Percentiles rank a stretch among this genome's conserved stretches.
Evolutionary conservation across 208 protist genomes (phyloP).

Genomic region (Leishmania amazonensis): DNA sequence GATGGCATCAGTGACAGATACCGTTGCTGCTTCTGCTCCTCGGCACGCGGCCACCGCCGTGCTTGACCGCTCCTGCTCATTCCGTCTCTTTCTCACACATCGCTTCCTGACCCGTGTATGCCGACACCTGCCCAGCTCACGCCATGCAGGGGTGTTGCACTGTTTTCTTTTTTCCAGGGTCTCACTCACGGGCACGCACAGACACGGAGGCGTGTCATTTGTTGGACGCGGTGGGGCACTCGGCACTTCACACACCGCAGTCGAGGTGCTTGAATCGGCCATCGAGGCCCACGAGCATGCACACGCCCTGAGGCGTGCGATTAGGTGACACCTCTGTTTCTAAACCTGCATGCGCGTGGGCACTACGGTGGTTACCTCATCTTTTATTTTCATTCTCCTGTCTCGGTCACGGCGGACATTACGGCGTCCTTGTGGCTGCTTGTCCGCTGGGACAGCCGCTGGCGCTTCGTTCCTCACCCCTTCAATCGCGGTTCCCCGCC

Average conservation of each 20-base stretch:
- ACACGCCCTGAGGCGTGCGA: background rate
- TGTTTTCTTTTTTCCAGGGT: background rate
- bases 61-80: background rate
- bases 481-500: background rate
- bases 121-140: background rate
- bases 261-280: background rate
- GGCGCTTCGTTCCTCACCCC: background rate
- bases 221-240: background rate
- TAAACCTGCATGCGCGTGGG: background rate
- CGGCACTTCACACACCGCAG: background rate
- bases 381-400: background rate
- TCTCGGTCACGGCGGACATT: background rate
- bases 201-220: background rate
- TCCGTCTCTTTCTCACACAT: background rate
- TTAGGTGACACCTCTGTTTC: background rate
- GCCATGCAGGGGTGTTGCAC: background rate
- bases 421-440: background rate
- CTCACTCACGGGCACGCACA: background rate
- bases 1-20: background rate
- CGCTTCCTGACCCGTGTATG: background rate
- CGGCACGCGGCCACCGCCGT: background rate
- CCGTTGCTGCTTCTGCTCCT: constrained; percentile 1
- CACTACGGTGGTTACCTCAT: background rate
- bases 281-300: background rate
- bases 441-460: background rate